These are phyloP conservation scores for Phanerodontia chrysosporium DNA, from an alignment of 768 basidiomycete species.

Conservation along the genomic window DNA sequence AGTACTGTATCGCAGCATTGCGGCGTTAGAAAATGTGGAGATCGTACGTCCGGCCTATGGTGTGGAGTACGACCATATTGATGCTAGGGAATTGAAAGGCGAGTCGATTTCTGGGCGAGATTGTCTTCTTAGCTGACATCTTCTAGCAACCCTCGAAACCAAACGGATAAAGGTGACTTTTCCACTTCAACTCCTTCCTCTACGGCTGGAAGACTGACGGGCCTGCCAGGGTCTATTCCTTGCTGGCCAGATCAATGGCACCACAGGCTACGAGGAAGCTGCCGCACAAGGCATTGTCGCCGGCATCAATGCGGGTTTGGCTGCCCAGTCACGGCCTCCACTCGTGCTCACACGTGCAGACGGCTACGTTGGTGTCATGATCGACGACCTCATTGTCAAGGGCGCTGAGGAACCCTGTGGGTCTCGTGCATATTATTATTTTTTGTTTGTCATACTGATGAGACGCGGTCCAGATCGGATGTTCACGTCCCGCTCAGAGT, in stretches of 20 bases:
- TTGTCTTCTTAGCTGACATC: neutral
- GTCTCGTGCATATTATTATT: conserved; percentile 20
- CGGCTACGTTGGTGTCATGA: conserved; percentile 85
- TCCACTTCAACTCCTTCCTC: neutral
- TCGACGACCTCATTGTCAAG: conserved; percentile 85
- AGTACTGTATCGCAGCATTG: conserved; percentile 77
- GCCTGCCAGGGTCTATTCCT: conserved; percentile 72
- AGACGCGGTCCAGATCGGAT: conserved; percentile 61
- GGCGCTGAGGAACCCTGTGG: conserved; percentile 89
- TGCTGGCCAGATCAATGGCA: conserved; percentile 90
- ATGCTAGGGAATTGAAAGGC: conserved; percentile 78
- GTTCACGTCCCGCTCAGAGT: conserved; percentile 91
- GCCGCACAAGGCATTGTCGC: conserved; percentile 88
- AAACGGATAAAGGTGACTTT: conserved; percentile 64
- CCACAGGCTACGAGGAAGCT: conserved; percentile 93
- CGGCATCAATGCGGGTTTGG: conserved; percentile 82
- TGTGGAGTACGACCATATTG: conserved; percentile 89
- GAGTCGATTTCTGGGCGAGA: conserved; percentile 27
- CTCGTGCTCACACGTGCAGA: conserved; percentile 77
- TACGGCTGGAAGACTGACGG: too few relatives aligned
- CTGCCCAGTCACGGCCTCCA: conserved; percentile 50
- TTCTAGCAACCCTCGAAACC: conserved; percentile 75
- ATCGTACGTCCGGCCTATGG: conserved; percentile 88
- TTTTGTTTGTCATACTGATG: neutral
- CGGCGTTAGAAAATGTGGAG: conserved; percentile 79